Evolutionary conservation across 1,284 basidiomycete genomes (phyloP), one percentile per base, ranked within the genome.

Genomic region (Marasmius fiardii): DNA sequence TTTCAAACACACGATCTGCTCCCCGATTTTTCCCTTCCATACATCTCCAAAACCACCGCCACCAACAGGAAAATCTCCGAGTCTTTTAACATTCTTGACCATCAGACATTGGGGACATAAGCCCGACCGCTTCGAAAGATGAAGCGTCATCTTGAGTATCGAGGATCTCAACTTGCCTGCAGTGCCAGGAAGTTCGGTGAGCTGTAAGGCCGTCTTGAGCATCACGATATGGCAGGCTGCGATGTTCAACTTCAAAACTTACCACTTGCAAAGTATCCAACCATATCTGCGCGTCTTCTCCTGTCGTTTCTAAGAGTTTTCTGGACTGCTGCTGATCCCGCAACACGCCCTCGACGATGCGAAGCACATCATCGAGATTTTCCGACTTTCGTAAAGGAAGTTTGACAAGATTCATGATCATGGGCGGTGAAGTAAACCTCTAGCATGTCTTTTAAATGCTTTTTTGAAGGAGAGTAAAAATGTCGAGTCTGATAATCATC

Each of bases 21-120:
- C 44, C 18, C 44, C 44, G 23, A 45, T 23, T 28, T 16, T 16
- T 5, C 44, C 44, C 26, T 45, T 23, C 44, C 44, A 45, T 16
- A 45, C 26, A 24, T 45, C 52, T 33, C 52, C 52, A 31, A 53
- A 53, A 34, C 52, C 52, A 33, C 52, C 52, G 2, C 39, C 52
- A 5, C n/a, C 43, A 21, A 45, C 43, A 43, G 52, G 41, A 34
- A 44, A 34, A 7, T 53, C 33, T n/a, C 52, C 52, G 21, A 53
- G 39, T 43, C 31, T 53, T n/a, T 43, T 44, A 7, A 53, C 52
- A 21, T 45, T 45, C 20, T 45, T 16, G 11, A 45, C 24, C 18
- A 23, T 20, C 6, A 45, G 44, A n/a, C 44, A 45, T 28, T 28
- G n/a, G 5, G 44, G 44, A 23, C 23, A 23, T 7, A 45, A 20